phyloP scores from a whole-genome alignment of 345 rosid species.

The Syzygium grande region DNA sequence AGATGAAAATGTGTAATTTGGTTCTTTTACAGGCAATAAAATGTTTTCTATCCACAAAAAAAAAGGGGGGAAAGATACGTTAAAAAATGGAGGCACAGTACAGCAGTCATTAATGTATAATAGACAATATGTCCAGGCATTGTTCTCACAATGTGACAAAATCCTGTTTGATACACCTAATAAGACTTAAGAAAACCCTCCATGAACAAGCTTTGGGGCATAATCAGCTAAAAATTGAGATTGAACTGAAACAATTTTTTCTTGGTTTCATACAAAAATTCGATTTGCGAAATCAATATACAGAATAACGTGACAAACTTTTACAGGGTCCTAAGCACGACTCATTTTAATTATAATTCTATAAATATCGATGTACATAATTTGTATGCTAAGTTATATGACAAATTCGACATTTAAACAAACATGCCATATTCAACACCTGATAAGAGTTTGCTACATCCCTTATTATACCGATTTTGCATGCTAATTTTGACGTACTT shows the following conservation, averaged over 20 bases:
- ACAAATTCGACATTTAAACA: accelerated
- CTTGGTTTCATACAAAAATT: background rate
- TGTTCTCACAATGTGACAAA: background rate
- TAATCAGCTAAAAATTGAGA: background rate
- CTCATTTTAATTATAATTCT: accelerated
- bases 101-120: background rate
- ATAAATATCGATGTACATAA: background rate
- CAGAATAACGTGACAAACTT: background rate
- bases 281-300: accelerated
- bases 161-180: background rate
- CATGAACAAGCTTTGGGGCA: background rate
- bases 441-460: background rate
- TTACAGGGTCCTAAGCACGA: background rate
- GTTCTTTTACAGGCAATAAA: background rate
- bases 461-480: background rate
- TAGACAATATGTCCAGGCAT: background rate
- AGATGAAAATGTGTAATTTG: background rate
- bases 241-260: background rate
- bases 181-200: background rate
- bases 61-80: background rate
- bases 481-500: background rate
- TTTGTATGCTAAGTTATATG: background rate
- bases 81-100: background rate
- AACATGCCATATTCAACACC: accelerated
- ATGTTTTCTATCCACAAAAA: background rate